Evolutionary conservation across 202 grass and related monocot species (phyloP).

Genomic region (Bolboschoenoplectus hybrid): DNA sequence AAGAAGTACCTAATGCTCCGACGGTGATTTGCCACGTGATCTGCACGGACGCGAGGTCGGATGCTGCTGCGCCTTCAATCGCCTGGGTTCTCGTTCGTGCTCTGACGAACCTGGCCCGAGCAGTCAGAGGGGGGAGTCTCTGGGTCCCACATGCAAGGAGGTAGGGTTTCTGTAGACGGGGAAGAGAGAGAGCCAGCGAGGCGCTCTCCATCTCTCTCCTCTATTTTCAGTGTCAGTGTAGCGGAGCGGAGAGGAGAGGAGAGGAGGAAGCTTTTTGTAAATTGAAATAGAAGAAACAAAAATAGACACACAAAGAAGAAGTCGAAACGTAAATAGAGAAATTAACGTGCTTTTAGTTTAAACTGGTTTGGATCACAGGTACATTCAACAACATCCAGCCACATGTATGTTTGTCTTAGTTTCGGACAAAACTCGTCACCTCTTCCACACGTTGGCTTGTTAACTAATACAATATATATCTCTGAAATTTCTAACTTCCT

Average conservation of each 20-base stretch:
- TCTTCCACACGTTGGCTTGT: not conserved
- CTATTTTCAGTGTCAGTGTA: not conserved
- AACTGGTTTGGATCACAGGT: not conserved
- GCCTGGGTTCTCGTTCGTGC: conserved; percentile 15
- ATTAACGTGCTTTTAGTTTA: not conserved
- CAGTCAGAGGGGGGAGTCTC: not conserved
- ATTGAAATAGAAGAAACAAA: not conserved
- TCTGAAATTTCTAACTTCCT: not conserved
- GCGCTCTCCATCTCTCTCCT: conserved; percentile 25
- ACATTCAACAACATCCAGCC: not conserved
- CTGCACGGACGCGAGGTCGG: conserved; percentile 54
- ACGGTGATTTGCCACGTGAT: conserved; percentile 91
- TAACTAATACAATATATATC: too few relatives aligned
- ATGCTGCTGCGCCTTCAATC: conserved; percentile 42
- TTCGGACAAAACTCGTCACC: not conserved
- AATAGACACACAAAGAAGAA: not conserved
- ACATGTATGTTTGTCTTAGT: not conserved
- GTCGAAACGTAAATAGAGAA: not conserved
- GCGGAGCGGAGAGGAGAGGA: not conserved
- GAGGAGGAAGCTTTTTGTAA: not conserved
- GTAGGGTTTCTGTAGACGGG: conserved; percentile 9
- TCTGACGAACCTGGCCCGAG: conserved; percentile 22
- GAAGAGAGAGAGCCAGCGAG: conserved; percentile 18
- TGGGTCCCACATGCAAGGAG: conserved; percentile 7
- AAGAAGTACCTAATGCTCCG: conserved; percentile 58